Conservation (phyloP, 768 basidiomycete species). For the Megacollybia marginata region DNA sequence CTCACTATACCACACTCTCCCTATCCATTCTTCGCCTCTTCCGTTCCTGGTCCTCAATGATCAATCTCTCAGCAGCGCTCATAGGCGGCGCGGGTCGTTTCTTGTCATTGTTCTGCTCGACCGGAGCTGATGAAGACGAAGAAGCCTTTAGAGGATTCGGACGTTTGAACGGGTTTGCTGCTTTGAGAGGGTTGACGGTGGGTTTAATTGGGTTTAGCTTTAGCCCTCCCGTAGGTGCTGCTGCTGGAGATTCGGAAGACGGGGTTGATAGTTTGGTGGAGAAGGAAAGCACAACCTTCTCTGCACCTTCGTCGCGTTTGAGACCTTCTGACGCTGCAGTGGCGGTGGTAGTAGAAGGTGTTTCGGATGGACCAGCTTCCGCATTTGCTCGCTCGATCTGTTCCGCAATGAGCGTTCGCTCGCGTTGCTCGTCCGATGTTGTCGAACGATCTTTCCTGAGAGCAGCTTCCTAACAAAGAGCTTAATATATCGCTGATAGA, state of each 20-base stretch:
- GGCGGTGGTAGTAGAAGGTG: constrained; percentile 27
- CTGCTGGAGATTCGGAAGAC: constrained; percentile 17
- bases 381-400: constrained; percentile 85
- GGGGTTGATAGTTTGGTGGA: constrained; percentile 41
- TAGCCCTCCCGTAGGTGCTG: constrained; percentile 34
- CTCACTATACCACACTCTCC: constrained; percentile 11
- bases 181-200: constrained; percentile 53
- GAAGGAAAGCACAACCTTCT: constrained; percentile 74
- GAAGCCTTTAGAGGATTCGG: constrained; percentile 63
- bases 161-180: constrained; percentile 62
- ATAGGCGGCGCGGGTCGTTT: constrained; percentile 61
- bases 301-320: constrained; percentile 62
- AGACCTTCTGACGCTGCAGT: constrained; percentile 40
- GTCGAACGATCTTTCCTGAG: constrained; percentile 89
- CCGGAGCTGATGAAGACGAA: constrained; percentile 15
- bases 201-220: constrained; percentile 62
- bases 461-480: constrained; percentile 55
- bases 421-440: constrained; percentile 91
- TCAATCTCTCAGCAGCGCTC: constrained; percentile 80
- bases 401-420: constrained; percentile 81
- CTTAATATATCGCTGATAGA: no score
- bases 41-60: constrained; percentile 86
- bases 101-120: constrained; percentile 30
- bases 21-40: constrained; percentile 75
- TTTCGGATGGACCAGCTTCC: constrained; percentile 33